Percentiles rank a stretch among this genome's conserved stretches.
These are phyloP conservation scores for Talaromyces sp. DNA, from an alignment of 2,329 filamentous ascomycete species.

Conservation along the genomic window DNA sequence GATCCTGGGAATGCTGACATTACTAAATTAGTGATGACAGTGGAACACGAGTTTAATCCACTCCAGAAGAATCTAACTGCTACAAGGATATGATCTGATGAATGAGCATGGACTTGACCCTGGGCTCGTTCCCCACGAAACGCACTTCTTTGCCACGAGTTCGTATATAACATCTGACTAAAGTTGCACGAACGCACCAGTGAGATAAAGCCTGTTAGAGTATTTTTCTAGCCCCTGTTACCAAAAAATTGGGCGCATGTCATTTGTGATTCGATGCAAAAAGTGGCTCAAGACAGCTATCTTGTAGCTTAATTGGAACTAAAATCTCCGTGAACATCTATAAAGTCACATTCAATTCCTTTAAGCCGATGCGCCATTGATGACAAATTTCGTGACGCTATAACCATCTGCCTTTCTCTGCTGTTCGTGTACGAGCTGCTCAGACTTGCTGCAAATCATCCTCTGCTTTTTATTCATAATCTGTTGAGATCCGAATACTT, in stretches of 20 bases:
- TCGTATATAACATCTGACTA: not conserved
- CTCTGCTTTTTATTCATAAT: no score
- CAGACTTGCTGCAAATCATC: not conserved
- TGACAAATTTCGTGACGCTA: not conserved
- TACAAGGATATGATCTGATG: not conserved
- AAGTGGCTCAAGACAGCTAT: not conserved
- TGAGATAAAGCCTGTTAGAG: not conserved
- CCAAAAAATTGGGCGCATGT: not conserved
- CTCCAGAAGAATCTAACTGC: not conserved
- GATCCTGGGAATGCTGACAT: not conserved
- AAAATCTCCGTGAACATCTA: not conserved
- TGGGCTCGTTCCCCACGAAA: not conserved
- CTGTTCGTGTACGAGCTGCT: not conserved
- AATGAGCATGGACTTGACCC: not conserved
- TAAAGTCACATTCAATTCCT: not conserved
- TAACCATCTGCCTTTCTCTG: not conserved
- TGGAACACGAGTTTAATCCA: not conserved
- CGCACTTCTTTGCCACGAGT: not conserved
- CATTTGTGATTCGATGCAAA: not conserved
- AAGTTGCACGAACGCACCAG: not conserved
- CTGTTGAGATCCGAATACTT: not conserved
- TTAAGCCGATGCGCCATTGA: not conserved
- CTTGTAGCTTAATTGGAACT: not conserved
- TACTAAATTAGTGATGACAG: not conserved
- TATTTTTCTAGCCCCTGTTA: not conserved